phyloP scores from a whole-genome alignment of 2,329 filamentous ascomycete species.

The Trichoderma atroviride region DNA sequence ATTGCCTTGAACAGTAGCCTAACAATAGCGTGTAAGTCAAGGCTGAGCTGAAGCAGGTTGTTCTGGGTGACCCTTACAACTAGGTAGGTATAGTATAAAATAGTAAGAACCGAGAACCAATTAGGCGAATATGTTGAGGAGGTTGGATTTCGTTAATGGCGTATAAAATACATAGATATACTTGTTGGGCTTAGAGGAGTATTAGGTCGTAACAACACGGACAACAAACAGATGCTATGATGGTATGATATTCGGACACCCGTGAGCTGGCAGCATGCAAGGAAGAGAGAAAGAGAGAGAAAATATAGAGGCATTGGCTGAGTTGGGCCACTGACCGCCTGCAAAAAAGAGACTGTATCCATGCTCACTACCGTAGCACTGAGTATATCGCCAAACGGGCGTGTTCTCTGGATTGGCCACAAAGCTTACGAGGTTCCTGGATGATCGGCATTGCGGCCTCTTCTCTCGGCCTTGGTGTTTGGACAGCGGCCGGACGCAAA shows the following conservation, averaged over 20 bases:
- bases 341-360: neutral
- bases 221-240: constrained; percentile 4
- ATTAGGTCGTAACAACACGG: neutral
- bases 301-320: neutral
- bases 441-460: constrained; percentile 23
- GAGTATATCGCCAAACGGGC: neutral
- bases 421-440: constrained; percentile 15
- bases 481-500: neutral
- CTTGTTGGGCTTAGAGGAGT: neutral
- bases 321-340: neutral
- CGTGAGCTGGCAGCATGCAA: constrained; percentile 20
- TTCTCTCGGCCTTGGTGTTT: neutral
- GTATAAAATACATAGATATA: neutral
- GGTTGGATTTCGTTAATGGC: neutral
- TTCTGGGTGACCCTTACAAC: neutral
- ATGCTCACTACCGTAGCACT: neutral
- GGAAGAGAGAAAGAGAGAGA: neutral
- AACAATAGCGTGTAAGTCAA: constrained; percentile 10
- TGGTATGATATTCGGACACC: neutral
- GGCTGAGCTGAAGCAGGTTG: neutral
- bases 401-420: neutral
- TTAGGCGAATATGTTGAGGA: neutral
- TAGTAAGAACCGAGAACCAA: neutral
- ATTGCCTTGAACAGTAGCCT: neutral
- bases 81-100: neutral